These are phyloP conservation scores for Claviceps sp. DNA, from an alignment of 2,329 filamentous ascomycete species.

Conservation along the genomic window DNA sequence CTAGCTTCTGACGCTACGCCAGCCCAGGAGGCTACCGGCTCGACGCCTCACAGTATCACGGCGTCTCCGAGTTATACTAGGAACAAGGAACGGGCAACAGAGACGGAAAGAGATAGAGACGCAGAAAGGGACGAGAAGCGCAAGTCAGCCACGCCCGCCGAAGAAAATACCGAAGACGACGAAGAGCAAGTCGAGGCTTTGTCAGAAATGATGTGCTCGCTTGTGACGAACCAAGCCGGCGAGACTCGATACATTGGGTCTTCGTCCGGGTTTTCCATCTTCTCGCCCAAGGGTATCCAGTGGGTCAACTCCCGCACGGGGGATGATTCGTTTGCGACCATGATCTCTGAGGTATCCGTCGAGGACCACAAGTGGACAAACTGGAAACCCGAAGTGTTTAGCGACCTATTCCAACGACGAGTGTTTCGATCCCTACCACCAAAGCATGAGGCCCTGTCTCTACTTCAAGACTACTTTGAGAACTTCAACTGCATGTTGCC, in stretches of 20 bases:
- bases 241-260: constrained; percentile 98
- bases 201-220: constrained; percentile 97
- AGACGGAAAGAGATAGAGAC: constrained; percentile 20
- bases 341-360: constrained; percentile 83
- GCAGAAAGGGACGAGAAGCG: constrained; percentile 20
- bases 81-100: constrained; percentile 23
- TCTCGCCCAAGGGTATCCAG: constrained; percentile 93
- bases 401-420: constrained; percentile 75
- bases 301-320: constrained; percentile 98
- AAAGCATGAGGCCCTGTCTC: constrained; percentile 74
- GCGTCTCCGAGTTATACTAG: constrained; percentile 34
- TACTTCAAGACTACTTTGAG: constrained; percentile 89
- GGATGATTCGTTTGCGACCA: constrained; percentile 86
- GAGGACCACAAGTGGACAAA: constrained; percentile 93
- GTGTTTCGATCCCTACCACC: constrained; percentile 74
- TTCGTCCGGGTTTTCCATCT: constrained; percentile 96
- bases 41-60: constrained; percentile 40
- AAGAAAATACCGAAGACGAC: constrained; percentile 29
- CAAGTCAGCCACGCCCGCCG: constrained; percentile 25
- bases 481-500: constrained; percentile 99
- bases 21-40: constrained; percentile 27
- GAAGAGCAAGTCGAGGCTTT: constrained; percentile 69
- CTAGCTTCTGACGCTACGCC: constrained; percentile 37
- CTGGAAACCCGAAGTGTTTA: constrained; percentile 96
- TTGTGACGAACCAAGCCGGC: constrained; percentile 88